Percentiles rank a stretch among this genome's conserved stretches.
These are phyloP conservation scores for Abrus precatorius DNA, from an alignment of 306 rosid species.

Conservation along the genomic window DNA sequence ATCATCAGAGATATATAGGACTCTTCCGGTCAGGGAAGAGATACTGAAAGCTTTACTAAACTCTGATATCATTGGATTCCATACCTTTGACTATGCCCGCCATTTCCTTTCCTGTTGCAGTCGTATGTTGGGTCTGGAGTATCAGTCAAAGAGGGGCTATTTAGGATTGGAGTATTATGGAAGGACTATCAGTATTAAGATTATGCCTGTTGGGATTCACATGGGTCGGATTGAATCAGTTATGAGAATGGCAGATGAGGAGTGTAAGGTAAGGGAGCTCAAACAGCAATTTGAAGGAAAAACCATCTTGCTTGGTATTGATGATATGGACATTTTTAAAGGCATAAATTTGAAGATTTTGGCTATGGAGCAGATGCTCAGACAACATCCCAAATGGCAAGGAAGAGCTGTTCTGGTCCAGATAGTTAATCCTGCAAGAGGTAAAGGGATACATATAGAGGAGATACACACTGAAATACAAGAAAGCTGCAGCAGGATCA, in stretches of 20 bases:
- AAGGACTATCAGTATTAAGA: constrained; percentile 83
- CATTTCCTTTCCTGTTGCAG: constrained; percentile 92
- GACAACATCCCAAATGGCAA: constrained; percentile 73
- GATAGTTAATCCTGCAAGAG: constrained; percentile 84
- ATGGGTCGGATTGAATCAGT: constrained; percentile 81
- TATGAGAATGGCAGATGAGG: constrained; percentile 72
- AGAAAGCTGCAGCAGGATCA: constrained; percentile 69
- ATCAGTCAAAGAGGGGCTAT: constrained; percentile 88
- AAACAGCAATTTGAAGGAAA: constrained; percentile 67
- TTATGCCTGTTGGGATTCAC: constrained; percentile 91
- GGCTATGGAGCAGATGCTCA: constrained; percentile 87
- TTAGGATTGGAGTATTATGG: constrained; percentile 88
- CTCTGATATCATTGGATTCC: constrained; percentile 85
- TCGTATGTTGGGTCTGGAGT: constrained; percentile 85
- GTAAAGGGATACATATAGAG: constrained; percentile 72
- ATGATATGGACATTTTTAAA: constrained; percentile 82
- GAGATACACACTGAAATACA: constrained; percentile 66
- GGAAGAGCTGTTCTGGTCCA: constrained; percentile 84
- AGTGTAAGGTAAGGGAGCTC: constrained; percentile 63
- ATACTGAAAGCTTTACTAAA: constrained; percentile 83
- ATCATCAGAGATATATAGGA: constrained; percentile 82
- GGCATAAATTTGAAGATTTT: constrained; percentile 83
- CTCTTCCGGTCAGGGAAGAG: constrained; percentile 89
- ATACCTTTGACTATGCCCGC: constrained; percentile 89
- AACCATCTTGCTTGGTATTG: constrained; percentile 77